Conservation (phyloP, 768 basidiomycete species). For the Paxillus ammoniavirescens region DNA sequence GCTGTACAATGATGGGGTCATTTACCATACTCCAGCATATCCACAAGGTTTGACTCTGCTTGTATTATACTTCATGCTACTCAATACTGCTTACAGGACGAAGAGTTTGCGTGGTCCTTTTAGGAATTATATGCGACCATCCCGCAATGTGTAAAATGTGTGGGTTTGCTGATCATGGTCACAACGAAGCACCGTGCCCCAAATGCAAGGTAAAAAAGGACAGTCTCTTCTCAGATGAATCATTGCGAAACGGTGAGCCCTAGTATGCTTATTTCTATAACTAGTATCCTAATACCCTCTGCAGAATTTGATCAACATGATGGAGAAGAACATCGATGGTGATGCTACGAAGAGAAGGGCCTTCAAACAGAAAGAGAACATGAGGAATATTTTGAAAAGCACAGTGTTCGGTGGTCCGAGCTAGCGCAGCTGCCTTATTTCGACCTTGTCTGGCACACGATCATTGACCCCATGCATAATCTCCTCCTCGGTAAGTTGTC, state of each 20-base stretch:
- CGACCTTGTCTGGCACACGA: no score
- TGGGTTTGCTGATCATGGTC: constrained; percentile 26
- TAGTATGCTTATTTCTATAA: neutral
- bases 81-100: constrained; percentile 6
- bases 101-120: constrained; percentile 20
- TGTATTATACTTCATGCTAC: no score
- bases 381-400: no score
- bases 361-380: no score
- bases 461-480: no score
- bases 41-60: constrained; percentile 17
- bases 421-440: no score
- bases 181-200: constrained; percentile 22
- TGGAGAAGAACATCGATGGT: constrained; percentile 10
- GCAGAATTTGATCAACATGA: no score
- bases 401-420: no score
- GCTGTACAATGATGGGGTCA: constrained; percentile 26
- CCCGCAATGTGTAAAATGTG: constrained; percentile 28
- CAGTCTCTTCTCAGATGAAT: constrained; percentile 9
- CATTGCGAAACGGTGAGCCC: constrained; percentile 5
- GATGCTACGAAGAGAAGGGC: neutral
- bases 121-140: constrained; percentile 27
- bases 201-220: constrained; percentile 22
- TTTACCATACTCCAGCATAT: constrained; percentile 4
- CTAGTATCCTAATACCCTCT: no score
- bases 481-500: no score